Conservation (phyloP, 768 basidiomycete genomes). For the Arthromyces matolae region DNA sequence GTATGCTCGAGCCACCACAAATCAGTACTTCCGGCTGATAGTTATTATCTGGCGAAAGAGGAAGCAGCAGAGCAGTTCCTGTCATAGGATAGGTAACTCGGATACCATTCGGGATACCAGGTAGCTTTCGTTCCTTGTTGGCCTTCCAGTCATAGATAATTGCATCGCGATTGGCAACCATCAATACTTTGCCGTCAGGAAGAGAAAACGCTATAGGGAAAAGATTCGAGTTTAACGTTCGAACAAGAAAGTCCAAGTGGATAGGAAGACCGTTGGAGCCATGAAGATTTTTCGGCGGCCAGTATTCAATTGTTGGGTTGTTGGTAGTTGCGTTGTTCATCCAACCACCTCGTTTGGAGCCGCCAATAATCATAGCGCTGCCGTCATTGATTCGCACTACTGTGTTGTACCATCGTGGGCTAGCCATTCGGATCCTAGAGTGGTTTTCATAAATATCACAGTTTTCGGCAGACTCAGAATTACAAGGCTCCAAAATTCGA, state of each 20-base stretch:
- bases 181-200: conserved; percentile 66
- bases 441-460: conserved; percentile 71
- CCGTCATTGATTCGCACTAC: conserved; percentile 68
- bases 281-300: conserved; percentile 72
- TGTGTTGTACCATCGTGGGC: conserved; percentile 80
- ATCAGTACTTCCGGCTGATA: conserved; percentile 70
- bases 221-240: conserved; percentile 78
- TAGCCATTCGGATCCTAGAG: conserved; percentile 62
- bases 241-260: conserved; percentile 55
- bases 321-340: conserved; percentile 79
- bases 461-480: conserved; percentile 36
- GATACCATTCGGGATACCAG: conserved; percentile 69
- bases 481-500: conserved; percentile 68
- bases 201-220: conserved; percentile 75
- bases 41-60: conserved; percentile 56
- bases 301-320: conserved; percentile 81
- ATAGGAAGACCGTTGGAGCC: conserved; percentile 67
- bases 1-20: conserved; percentile 71
- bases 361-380: conserved; percentile 81
- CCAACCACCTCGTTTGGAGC: conserved; percentile 80
- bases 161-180: conserved; percentile 75
- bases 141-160: conserved; percentile 76
- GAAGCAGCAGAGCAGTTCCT: conserved; percentile 70
- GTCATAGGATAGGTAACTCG: conserved; percentile 84
- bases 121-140: conserved; percentile 60